Evolutionary conservation across 2,329 filamentous ascomycete genomes (phyloP).

Genomic region (Fusarium tjaetaba): DNA sequence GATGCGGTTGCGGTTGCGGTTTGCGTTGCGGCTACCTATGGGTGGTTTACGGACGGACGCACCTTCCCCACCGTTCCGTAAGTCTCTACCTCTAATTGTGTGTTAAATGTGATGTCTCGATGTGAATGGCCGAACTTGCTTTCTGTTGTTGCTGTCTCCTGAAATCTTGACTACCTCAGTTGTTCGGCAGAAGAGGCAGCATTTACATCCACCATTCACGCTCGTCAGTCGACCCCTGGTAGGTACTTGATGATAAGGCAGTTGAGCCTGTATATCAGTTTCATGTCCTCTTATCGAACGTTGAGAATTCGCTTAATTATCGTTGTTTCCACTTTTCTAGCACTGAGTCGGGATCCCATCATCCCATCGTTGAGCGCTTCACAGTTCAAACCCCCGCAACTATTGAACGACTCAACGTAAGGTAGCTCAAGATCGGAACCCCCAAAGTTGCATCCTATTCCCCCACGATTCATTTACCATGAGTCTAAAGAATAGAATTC

Average conservation of each 20-base stretch:
- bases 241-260: background rate
- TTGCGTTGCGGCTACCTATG: slow-evolving; percentile 1
- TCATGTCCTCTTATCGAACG: slow-evolving; percentile 12
- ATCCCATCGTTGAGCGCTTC: background rate
- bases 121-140: background rate
- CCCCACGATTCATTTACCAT: slow-evolving; percentile 19
- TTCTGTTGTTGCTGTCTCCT: background rate
- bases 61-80: slow-evolving; percentile 15
- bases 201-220: background rate
- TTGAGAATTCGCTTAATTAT: slow-evolving; percentile 11
- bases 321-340: slow-evolving; percentile 8
- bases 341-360: background rate
- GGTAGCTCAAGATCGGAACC: slow-evolving; percentile 8
- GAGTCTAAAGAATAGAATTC: background rate
- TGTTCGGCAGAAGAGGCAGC: background rate
- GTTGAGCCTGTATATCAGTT: background rate
- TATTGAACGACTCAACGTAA: background rate
- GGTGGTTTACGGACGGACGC: background rate
- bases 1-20: slow-evolving; percentile 1
- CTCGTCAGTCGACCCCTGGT: background rate
- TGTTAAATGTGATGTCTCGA: background rate
- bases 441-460: slow-evolving; percentile 24
- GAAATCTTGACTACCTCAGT: background rate
- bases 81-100: slow-evolving; percentile 7
- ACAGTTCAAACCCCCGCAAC: slow-evolving; percentile 20